Conservation (phyloP, 2,329 filamentous ascomycete species). For the Xylaria sp. region DNA sequence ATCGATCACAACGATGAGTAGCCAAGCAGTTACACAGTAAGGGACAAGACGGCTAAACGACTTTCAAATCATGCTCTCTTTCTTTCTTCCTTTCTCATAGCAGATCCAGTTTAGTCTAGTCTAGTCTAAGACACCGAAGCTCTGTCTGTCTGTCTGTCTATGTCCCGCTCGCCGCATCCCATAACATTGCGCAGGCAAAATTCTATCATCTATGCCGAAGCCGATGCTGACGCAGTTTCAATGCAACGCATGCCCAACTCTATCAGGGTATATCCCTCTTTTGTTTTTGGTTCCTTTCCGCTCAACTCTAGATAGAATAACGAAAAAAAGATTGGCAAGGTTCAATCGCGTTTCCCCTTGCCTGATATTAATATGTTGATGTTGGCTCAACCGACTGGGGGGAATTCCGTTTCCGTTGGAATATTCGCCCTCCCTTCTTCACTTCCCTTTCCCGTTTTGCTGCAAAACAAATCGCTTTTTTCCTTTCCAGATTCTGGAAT, state of each 20-base stretch:
- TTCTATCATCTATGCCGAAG: slow-evolving; percentile 14
- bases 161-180: not conserved
- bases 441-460: not conserved
- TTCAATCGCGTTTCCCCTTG: not conserved
- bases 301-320: slow-evolving; percentile 1
- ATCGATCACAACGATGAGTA: not conserved
- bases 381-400: not conserved
- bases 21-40: not conserved
- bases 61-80: slow-evolving; percentile 12
- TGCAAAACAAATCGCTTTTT: slow-evolving; percentile 15
- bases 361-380: slow-evolving; percentile 13
- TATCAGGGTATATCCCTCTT: slow-evolving; percentile 42
- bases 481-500: too few relatives aligned
- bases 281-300: slow-evolving; percentile 30
- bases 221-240: slow-evolving; percentile 35
- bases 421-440: not conserved
- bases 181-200: not conserved
- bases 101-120: not conserved
- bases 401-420: not conserved
- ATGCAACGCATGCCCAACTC: slow-evolving; percentile 12
- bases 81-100: not conserved
- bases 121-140: not conserved
- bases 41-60: not conserved
- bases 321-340: not conserved
- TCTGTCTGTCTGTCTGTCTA: not conserved